Evolutionary conservation across 805 yeast genomes (phyloP), one percentile per base, ranked within the genome.

Genomic region (Komagataella ulmi): DNA sequence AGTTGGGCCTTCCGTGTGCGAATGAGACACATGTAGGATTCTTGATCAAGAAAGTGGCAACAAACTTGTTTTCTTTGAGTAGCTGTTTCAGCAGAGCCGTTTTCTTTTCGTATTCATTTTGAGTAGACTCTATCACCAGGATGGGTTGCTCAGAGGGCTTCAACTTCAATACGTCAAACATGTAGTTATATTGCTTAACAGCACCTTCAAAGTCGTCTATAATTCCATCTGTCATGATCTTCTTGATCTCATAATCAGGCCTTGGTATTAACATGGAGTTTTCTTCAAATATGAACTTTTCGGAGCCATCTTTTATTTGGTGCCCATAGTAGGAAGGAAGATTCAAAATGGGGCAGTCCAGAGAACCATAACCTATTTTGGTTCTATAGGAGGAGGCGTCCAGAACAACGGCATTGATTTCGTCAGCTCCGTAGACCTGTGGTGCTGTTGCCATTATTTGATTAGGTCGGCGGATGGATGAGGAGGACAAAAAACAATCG

Each of bases 341-440:
- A 21, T 85, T 78, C 3, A 81, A 69, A 56, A 83, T 78, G 10
- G 99, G 99, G 51, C 79, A 75, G 62, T 90, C 97, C 53, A 88
- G 91, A 8, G 98, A 98, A 3, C 97, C 90, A 65, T 79, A 89
- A 1, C 99, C 99, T 17, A 84, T 80, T 51, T 91, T 80, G 6
- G 97, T 88, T 54, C 80, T 70, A 55, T 74, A 80, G 8, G 96
- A 83, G 43, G 98, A 98, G 1, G 96, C 90, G 61, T 93, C 98
- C 23, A 91, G 72, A 40, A 91, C 95, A 2, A 93, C 75, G 24
- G 98, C 96, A 56, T 88, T 81, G 56, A 93, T 83, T 65, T 91
- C 99, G 68, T 91, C 93, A 18, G 80, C 81, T 24, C 81, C 81
- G 56, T 75, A 77, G 1, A 75, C 74, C 56, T 75, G 80, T 40